Evolutionary conservation across 2,329 filamentous ascomycete species (phyloP), one percentile per base, ranked within the genome.

Genomic region (Cladosporium colombiae): DNA sequence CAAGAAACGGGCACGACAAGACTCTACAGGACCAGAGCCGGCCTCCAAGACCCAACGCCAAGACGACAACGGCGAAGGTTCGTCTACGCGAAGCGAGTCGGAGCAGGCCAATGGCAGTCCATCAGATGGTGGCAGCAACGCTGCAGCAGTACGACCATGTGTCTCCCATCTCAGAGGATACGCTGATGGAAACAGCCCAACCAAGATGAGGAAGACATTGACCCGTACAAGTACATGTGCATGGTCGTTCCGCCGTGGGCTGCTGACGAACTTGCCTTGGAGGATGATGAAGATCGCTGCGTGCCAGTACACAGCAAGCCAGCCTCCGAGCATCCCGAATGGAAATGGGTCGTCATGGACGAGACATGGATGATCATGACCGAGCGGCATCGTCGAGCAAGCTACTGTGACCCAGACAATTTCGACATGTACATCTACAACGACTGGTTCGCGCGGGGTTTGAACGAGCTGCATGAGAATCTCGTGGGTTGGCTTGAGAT

Each of bases 371-470:
- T 50, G 10, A 44, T 65, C 16, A n/a, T 59, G n/a, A 35, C 18
- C 46, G 65, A 71, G 5, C 64, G 56, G 16, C n/a, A 29, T 8
- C 27, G 29, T 21, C 50, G 61, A 27, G 53, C 65, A 1, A 50
- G 61, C 21, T 66, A 67, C 11, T 59, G 71, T 29, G 62, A 73
- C 60, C 73, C 72, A 10, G 75, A 77, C 35, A 64, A 67, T 11
- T 75, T 75, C 56, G 70, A 67, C 53, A 74, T 77, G 74, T 67
- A 74, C 57, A 72, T 76, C 46, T 71, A 69, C 66, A 75, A 73
- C 33, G 71, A 75, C 66, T 76, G 73, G 62, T 62, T 70, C n/a
- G 72, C 71, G 6, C 72, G 74, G 46, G 75, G 74, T 2, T 57
- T 75, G 49, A 67, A 72, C 35, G 72, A 76, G 62, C 56, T 75